phyloP scores from a whole-genome alignment of 1,139 yeast species.

The Suhomyces ambrosiae region DNA sequence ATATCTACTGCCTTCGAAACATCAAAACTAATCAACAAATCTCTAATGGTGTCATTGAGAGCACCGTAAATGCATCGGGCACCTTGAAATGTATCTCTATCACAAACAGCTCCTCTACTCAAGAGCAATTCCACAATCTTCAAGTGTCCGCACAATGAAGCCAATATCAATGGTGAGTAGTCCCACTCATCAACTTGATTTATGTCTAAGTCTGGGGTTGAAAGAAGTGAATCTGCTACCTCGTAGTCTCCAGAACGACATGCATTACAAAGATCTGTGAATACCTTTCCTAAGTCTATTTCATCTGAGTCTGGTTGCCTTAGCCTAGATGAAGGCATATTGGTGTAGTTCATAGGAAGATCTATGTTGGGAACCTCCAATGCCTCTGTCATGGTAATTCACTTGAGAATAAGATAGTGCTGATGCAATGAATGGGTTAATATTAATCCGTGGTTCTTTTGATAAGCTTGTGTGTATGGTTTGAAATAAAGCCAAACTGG shows the following conservation, averaged over 20 bases:
- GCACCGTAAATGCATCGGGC: constrained; percentile 82
- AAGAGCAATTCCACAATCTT: constrained; percentile 60
- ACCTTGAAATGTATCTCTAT: constrained; percentile 78
- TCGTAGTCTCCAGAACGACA: constrained; percentile 72
- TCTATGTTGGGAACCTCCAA: too few species aligned
- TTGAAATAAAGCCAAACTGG: too few species aligned
- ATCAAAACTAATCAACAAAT: constrained; percentile 60
- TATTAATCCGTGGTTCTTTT: too few species aligned
- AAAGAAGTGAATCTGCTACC: constrained; percentile 57
- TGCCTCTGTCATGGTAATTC: too few species aligned
- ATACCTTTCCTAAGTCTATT: constrained; percentile 21
- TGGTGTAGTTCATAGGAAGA: constrained; percentile 13
- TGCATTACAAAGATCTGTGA: constrained; percentile 57
- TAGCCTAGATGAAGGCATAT: constrained; percentile 12
- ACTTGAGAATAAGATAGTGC: too few species aligned
- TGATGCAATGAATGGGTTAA: too few species aligned
- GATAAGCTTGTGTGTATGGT: too few species aligned
- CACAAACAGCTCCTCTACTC: constrained; percentile 70
- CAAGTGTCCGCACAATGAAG: constrained; percentile 75
- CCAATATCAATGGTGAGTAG: constrained; percentile 71
- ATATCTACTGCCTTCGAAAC: constrained; percentile 68
- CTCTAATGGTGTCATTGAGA: constrained; percentile 63
- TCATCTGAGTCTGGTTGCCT: constrained; percentile 1
- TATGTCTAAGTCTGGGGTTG: constrained; percentile 54
- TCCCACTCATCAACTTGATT: constrained; percentile 74